Evolutionary conservation across 2,329 filamentous ascomycete genomes (phyloP), one percentile per base, ranked within the genome.

Genomic region (Fusarium camptoceras): DNA sequence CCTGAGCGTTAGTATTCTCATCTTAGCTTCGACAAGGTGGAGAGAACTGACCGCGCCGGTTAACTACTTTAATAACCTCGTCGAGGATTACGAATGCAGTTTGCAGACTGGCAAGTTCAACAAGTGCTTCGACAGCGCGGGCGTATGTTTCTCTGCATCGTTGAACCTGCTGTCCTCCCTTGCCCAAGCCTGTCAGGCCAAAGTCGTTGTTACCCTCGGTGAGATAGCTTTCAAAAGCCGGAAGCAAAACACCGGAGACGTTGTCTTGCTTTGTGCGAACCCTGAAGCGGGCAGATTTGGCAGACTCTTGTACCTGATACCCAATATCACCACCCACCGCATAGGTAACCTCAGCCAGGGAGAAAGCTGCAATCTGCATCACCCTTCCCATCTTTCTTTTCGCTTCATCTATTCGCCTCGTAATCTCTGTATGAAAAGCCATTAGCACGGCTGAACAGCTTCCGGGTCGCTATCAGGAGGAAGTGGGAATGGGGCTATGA

Each of bases 321-420:
- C 92, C 92, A 76, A 99, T 97, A 77, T 97, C 93, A 76, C 95
- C 94, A 68, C 96, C 96, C 28, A 98, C 94, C 27, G 96, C 96
- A 77, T 99, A 99, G 50, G 94, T 97, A 59, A 99, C 96, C 83
- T 98, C 96, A 64, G 96, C 96, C 20, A 99, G 88, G 44, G 95
- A 98, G 83, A 99, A 98, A 47, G 96, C 94, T 42, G 96, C 96
- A 77, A 99, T 97, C 81, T 98, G 95, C 96, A 99, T 99, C 39
- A 99, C 96, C 34, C 95, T 89, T 61, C 96, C 96, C 95, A 99
- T 99, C 85, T 99, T 99, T 76, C 94, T 92, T 83, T 99, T 99
- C 43, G 96, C 96, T 81, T 99, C 96, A 84, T 99, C 95, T 82
- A 99, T 99, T 78, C 96, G 92, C 80, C 91, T 90, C 51, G 96